These are phyloP conservation scores for Ploettnerulaceae sp. DNA, from an alignment of 2,329 filamentous ascomycete species.

Conservation along the genomic window DNA sequence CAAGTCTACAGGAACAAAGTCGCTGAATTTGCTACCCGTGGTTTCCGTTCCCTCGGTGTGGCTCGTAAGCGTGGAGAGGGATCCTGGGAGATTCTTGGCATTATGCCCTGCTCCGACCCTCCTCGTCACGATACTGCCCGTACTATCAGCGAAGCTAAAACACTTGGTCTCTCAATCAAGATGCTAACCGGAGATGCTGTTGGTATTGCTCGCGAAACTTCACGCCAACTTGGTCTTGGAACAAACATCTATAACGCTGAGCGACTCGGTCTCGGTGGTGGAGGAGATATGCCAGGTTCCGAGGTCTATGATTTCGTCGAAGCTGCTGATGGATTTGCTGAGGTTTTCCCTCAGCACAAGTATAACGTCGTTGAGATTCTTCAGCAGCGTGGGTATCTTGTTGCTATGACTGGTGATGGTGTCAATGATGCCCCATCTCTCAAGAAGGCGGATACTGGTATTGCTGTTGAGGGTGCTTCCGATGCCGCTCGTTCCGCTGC, in stretches of 20 bases:
- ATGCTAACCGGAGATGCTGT: conserved; percentile 95
- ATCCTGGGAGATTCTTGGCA: conserved; percentile 86
- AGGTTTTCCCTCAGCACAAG: conserved; percentile 94
- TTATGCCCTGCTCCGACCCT: conserved; percentile 91
- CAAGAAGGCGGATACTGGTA: conserved; percentile 95
- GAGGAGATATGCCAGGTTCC: conserved; percentile 88
- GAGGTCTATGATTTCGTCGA: conserved; percentile 95
- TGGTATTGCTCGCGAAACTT: conserved; percentile 88
- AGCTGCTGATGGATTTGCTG: conserved; percentile 89
- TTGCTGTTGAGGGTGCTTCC: conserved; percentile 87
- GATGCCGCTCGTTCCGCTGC: conserved; percentile 87
- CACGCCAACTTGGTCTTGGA: conserved; percentile 83
- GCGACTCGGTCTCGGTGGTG: conserved; percentile 82
- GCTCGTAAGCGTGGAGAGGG: conserved; percentile 80
- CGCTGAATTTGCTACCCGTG: conserved; percentile 84
- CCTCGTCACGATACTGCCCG: conserved; percentile 86
- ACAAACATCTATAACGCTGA: conserved; percentile 94
- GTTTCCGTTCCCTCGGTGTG: conserved; percentile 91
- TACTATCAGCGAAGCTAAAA: conserved; percentile 86
- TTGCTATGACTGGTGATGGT: conserved; percentile 95
- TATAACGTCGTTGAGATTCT: conserved; percentile 92
- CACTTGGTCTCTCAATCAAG: conserved; percentile 84
- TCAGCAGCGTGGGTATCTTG: conserved; percentile 87
- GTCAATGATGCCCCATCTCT: conserved; percentile 90
- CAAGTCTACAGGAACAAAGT: conserved; percentile 89